Evolutionary conservation across 192 early-diverging fungal genomes (phyloP).

Genomic region (Rhizoclosmatium sp.): DNA sequence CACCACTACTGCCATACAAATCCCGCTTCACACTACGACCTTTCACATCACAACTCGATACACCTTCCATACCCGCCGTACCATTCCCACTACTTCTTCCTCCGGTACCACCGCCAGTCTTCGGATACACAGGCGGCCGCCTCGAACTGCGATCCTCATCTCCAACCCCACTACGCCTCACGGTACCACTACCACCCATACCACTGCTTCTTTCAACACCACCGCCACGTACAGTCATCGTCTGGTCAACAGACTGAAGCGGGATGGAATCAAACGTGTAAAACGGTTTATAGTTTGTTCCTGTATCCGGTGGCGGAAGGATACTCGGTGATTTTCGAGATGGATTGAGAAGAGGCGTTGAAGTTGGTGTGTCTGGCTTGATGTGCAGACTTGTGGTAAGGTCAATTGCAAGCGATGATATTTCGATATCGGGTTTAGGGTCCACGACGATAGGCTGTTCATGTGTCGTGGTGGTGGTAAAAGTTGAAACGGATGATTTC

Average conservation of each 20-base stretch:
- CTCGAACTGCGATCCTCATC: not conserved
- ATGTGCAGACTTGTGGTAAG: not conserved
- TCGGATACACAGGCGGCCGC: not conserved
- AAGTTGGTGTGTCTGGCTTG: no score
- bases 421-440: not conserved
- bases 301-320: conserved; percentile 5
- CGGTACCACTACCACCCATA: not conserved
- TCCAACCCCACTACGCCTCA: not conserved
- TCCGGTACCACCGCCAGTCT: not conserved
- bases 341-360: not conserved
- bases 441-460: not conserved
- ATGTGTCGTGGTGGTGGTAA: not conserved
- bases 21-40: no score
- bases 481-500: not conserved
- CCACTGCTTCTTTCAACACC: not conserved
- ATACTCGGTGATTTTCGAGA: not conserved
- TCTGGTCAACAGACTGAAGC: not conserved
- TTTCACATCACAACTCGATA: no score
- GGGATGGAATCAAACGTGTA: conserved; percentile 31
- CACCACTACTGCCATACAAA: no score
- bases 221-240: not conserved
- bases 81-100: not conserved
- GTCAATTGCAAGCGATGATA: not conserved
- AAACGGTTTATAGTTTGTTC: conserved; percentile 25
- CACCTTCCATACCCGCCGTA: no score